Evolutionary conservation across 2,329 filamentous ascomycete genomes (phyloP).

Genomic region (Aulographum hederae): DNA sequence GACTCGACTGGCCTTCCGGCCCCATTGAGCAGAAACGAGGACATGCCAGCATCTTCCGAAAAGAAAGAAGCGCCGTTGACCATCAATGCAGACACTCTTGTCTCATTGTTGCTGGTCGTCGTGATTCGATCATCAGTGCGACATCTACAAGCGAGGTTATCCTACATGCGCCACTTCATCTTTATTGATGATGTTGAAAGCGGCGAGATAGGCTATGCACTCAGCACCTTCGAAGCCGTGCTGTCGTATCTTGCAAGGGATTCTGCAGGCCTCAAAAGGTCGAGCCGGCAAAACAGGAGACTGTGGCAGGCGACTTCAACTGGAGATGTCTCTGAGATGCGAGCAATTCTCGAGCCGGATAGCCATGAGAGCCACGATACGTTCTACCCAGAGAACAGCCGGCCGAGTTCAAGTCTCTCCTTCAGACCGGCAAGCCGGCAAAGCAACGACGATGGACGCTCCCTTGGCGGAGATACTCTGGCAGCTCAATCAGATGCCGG

Average conservation of each 20-base stretch:
- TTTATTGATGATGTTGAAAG: constrained; percentile 96
- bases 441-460: background rate
- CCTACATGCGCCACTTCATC: constrained; percentile 96
- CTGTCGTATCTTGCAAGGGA: constrained; percentile 72
- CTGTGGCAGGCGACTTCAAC: constrained; percentile 73
- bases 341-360: constrained; percentile 60
- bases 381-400: constrained; percentile 25
- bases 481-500: background rate
- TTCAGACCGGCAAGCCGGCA: constrained; percentile 27
- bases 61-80: constrained; percentile 38
- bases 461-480: background rate
- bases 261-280: constrained; percentile 62
- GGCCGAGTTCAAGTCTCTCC: no score
- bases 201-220: constrained; percentile 85
- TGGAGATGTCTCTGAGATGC: constrained; percentile 61
- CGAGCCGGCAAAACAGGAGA: constrained; percentile 68
- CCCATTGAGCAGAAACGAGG: constrained; percentile 1
- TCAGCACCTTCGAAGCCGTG: constrained; percentile 92
- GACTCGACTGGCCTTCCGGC: no score
- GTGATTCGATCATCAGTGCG: constrained; percentile 81
- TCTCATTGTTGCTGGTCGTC: constrained; percentile 78
- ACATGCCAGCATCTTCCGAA: constrained; percentile 14
- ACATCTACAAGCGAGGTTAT: constrained; percentile 69
- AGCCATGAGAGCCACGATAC: constrained; percentile 22
- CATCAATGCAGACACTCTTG: constrained; percentile 77